Evolutionary conservation across 345 rosid species (phyloP), one percentile per base, ranked within the genome.

Genomic region (Lepidium aucheri): DNA sequence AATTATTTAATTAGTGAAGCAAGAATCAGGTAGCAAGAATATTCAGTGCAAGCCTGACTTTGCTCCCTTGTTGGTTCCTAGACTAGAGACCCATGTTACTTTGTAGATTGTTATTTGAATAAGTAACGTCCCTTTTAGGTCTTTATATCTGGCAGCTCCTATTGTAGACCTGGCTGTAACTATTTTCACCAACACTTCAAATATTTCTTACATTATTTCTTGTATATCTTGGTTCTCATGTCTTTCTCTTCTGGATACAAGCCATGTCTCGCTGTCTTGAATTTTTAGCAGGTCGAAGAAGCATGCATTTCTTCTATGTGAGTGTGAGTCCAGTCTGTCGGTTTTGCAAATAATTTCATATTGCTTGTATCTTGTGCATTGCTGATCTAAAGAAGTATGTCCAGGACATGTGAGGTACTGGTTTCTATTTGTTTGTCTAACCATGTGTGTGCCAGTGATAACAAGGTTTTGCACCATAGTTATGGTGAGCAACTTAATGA

Each of bases 381-480:
- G 28, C 72, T 65, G 67, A 58, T 66, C 44, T 66, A 43, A 52
- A 59, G 72, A 36, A 52, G 43, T 43, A 24, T 58, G 72, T 46
- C 24, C 53, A 60, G 46, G 73, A 74, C 59, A 17, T 60, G 59
- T 67, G 59, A 74, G 77, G 77, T 74, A 74, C 44, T 60, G 44
- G 35, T 74, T 53, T 32, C 46, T 57, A 58, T 65, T 40, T 73
- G 55, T 57, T 64, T 72, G 30, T 51, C 17, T 57, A 34, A 53
- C 34, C 56, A 36, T 63, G 14, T 53, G 39, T 20, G 54, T 62
- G 63, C 9, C 62, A 35, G 44, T 55, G 24, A n/a, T 54, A 54
- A 6, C 22, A 22, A 53, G 55, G 49, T 38, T 30, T 46, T 47
- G 47, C 47, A 49, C 34, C 60, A 50, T 72, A 28, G 15, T 16